These are phyloP conservation scores for Ceratocystis alfenasii DNA, from an alignment of 2,329 filamentous ascomycete species.

Conservation along the genomic window DNA sequence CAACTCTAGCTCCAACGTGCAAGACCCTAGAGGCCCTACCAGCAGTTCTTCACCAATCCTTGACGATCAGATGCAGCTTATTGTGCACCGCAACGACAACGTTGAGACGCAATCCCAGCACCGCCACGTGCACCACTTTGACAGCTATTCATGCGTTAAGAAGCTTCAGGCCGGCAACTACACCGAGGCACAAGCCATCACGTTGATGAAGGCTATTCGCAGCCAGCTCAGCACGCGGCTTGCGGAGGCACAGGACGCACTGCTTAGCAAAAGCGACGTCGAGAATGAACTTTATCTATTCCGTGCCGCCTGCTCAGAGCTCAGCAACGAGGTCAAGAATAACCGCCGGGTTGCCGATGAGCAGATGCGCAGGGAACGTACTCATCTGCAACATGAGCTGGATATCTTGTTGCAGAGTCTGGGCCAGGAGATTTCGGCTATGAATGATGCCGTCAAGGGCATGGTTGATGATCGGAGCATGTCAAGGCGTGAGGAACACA, in stretches of 20 bases:
- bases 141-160: conserved; percentile 80
- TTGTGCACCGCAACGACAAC: conserved; percentile 11
- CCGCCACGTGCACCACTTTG: conserved; percentile 77
- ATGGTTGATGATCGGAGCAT: conserved; percentile 96
- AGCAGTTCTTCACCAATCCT: background rate
- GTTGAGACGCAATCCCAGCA: background rate
- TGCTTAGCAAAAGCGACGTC: conserved; percentile 83
- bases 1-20: background rate
- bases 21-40: background rate
- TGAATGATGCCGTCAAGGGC: conserved; percentile 86
- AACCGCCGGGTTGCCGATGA: conserved; percentile 66
- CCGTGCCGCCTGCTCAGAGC: conserved; percentile 81
- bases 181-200: conserved; percentile 60
- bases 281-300: conserved; percentile 93
- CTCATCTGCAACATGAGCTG: conserved; percentile 83
- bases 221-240: conserved; percentile 66
- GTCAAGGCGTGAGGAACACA: conserved; percentile 78
- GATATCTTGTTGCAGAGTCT: conserved; percentile 80
- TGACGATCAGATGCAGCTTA: conserved; percentile 11
- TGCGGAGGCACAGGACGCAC: conserved; percentile 61
- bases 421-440: conserved; percentile 65
- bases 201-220: conserved; percentile 85
- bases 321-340: conserved; percentile 75
- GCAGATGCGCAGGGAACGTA: conserved; percentile 68
- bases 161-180: conserved; percentile 63